Evolutionary conservation across 768 basidiomycete species (phyloP), one percentile per base, ranked within the genome.

Genomic region (Kwoniella sp.): DNA sequence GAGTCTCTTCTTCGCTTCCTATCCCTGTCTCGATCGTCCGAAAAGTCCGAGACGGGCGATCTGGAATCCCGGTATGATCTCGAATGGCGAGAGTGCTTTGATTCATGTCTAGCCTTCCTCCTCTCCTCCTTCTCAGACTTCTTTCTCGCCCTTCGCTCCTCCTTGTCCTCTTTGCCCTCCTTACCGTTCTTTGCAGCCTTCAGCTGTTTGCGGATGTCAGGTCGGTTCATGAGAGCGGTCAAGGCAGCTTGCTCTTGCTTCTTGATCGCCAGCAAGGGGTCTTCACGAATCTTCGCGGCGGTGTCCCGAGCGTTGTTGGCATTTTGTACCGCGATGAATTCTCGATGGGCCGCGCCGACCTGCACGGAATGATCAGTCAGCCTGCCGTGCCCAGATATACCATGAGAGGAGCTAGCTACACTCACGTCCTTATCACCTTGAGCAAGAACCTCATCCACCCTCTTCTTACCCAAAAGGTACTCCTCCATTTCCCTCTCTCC

Each of bases 211-310:
- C 76, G 58, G 41, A 77, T 75, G 38, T 73, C 75, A 5, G 81
- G 79, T 31, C 79, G 69, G 50, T 76, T 74, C 67, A 73, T 73
- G 55, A 96, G 83, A 1, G 91, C 87, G 70, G 96, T 87, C 71
- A 93, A 90, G 7, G 93, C 90, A 8, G 91, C 89, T 77, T 96
- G 93, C 81, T 99, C 95, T 75, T 97, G 95, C 78, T 93, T 90
- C 81, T 97, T 98, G 83, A 99, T 98, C 15, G 91, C 92, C n/a
- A 99, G 85, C 4, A 98, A 78, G 4, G 96, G 96, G 75, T 99
- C 96, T 81, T 98, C 96, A 34, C 96, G 89, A 67, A 99, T 89
- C 82, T 99, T 98, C 29, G 93, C 84, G 23, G 93, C 90, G 50
- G 92, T 86, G 74, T 99, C 96, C 30, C 94, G 89, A 31, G 83